These are phyloP conservation scores for Aureoboletus auriporus DNA, from an alignment of 768 basidiomycete species.

Conservation along the genomic window DNA sequence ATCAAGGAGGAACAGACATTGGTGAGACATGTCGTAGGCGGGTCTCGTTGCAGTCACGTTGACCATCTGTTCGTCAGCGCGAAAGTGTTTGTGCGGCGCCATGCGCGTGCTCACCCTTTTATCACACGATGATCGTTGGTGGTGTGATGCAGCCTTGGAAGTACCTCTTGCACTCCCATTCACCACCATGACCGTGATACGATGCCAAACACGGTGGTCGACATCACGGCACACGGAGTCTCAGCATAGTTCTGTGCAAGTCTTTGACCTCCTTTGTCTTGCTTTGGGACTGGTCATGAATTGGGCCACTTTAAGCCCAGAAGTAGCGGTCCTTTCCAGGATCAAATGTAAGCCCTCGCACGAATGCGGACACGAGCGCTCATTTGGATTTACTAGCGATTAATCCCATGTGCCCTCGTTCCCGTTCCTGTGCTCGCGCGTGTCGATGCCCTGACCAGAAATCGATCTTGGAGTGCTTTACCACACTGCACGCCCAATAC, in stretches of 20 bases:
- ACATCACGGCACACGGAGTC: constrained; percentile 3
- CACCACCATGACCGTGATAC: constrained; percentile 44
- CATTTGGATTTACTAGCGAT: constrained; percentile 37
- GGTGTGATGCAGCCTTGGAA: constrained; percentile 51
- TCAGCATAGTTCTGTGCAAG: constrained; percentile 29
- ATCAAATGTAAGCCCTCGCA: constrained; percentile 42
- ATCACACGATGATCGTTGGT: constrained; percentile 56
- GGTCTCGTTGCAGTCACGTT: not conserved
- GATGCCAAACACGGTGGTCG: constrained; percentile 31
- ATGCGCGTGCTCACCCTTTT: constrained; percentile 70
- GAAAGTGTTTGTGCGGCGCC: constrained; percentile 50
- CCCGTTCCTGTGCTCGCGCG: constrained; percentile 42
- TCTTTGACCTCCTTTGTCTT: constrained; percentile 71
- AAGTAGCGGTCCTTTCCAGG: constrained; percentile 43
- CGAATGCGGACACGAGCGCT: not conserved
- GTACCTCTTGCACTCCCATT: constrained; percentile 45
- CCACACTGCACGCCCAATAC: constrained; percentile 44
- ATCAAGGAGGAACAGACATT: constrained; percentile 7
- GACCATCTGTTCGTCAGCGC: constrained; percentile 24
- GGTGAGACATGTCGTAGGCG: constrained; percentile 13
- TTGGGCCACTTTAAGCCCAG: constrained; percentile 56
- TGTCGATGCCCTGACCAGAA: constrained; percentile 51
- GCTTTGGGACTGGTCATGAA: constrained; percentile 74
- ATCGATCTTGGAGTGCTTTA: constrained; percentile 49
- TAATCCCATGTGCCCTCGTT: constrained; percentile 46